A percentile compares a stretch with the other conserved stretches of the same genome.
Evolutionary conservation across 2,329 filamentous ascomycete species (phyloP).

Genomic region (Penicillium sp.): DNA sequence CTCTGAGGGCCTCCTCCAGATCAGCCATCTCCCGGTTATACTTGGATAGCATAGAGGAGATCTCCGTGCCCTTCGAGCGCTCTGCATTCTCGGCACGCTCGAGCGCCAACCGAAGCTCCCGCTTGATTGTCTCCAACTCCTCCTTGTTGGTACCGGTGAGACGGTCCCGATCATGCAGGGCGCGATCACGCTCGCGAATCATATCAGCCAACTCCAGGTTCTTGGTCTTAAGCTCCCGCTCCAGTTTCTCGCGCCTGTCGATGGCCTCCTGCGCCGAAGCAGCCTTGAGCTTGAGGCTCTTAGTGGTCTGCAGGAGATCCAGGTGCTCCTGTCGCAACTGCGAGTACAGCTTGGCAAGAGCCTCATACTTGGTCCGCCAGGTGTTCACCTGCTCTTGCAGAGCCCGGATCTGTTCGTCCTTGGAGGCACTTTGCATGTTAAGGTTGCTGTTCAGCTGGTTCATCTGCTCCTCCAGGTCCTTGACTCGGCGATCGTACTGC

Average conservation of each 20-base stretch:
- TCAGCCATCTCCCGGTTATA: slow-evolving; percentile 98
- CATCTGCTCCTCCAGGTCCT: slow-evolving; percentile 84
- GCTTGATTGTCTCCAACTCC: slow-evolving; percentile 88
- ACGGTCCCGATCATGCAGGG: slow-evolving; percentile 87
- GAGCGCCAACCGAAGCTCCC: slow-evolving; percentile 84
- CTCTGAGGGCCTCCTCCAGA: slow-evolving; percentile 78
- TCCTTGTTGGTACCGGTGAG: slow-evolving; percentile 82
- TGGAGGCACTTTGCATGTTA: slow-evolving; percentile 77
- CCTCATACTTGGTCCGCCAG: slow-evolving; percentile 95
- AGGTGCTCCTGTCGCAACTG: slow-evolving; percentile 93
- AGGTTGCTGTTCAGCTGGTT: slow-evolving; percentile 74
- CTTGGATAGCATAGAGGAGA: slow-evolving; percentile 89
- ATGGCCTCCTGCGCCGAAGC: slow-evolving; percentile 96
- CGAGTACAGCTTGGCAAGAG: slow-evolving; percentile 92
- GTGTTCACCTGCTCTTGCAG: slow-evolving; percentile 97
- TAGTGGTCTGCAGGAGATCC: slow-evolving; percentile 92
- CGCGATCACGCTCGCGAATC: slow-evolving; percentile 93
- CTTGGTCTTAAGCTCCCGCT: slow-evolving; percentile 98
- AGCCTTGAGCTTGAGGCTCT: slow-evolving; percentile 90
- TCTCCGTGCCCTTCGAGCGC: slow-evolving; percentile 86
- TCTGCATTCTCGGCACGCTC: slow-evolving; percentile 91
- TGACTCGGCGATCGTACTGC: slow-evolving; percentile 92
- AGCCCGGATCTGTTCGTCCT: slow-evolving; percentile 88
- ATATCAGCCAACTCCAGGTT: slow-evolving; percentile 98
- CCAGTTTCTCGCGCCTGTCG: slow-evolving; percentile 86